These are phyloP conservation scores for Inga leiocalycina DNA, from an alignment of 306 rosid genomes.

Conservation along the genomic window DNA sequence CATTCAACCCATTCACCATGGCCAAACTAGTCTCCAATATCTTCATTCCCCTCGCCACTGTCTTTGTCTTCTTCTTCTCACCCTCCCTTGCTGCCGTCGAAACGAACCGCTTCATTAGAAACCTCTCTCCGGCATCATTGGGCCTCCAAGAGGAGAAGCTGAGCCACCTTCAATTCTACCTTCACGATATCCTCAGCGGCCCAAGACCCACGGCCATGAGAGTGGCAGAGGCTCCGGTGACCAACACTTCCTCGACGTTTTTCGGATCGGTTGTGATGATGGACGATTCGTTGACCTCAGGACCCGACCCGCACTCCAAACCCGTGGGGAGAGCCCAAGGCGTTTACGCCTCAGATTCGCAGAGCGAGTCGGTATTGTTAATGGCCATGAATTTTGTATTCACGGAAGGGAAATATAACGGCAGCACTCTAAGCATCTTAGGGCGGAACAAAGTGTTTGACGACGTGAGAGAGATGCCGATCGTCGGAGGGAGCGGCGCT, in stretches of 20 bases:
- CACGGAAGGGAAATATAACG: constrained; percentile 39
- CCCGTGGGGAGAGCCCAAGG: constrained; percentile 47
- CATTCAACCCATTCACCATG: constrained; percentile 1
- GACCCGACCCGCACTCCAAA: constrained; percentile 28
- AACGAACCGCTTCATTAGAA: constrained; percentile 10
- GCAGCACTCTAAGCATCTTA: constrained; percentile 45
- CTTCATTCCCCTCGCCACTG: background rate
- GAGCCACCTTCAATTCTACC: constrained; percentile 49
- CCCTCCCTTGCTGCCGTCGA: background rate
- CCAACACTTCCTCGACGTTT: constrained; percentile 28
- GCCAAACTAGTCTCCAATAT: background rate
- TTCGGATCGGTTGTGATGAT: constrained; percentile 42
- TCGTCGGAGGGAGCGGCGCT: constrained; percentile 50
- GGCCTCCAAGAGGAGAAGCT: constrained; percentile 40
- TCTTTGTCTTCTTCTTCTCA: constrained; percentile 5
- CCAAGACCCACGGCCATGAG: constrained; percentile 30
- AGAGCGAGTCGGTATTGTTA: constrained; percentile 23
- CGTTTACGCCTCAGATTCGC: constrained; percentile 39
- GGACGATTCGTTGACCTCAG: constrained; percentile 38
- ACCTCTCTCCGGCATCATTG: background rate
- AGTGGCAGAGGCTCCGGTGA: constrained; percentile 31
- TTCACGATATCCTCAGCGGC: constrained; percentile 45
- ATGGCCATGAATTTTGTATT: constrained; percentile 39
- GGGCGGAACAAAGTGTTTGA: constrained; percentile 39
- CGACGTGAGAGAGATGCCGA: constrained; percentile 44